A percentile compares a stretch with the other conserved stretches of the same genome.
phyloP scores from a whole-genome alignment of 768 basidiomycete genomes.

The Boletus rubropictus region DNA sequence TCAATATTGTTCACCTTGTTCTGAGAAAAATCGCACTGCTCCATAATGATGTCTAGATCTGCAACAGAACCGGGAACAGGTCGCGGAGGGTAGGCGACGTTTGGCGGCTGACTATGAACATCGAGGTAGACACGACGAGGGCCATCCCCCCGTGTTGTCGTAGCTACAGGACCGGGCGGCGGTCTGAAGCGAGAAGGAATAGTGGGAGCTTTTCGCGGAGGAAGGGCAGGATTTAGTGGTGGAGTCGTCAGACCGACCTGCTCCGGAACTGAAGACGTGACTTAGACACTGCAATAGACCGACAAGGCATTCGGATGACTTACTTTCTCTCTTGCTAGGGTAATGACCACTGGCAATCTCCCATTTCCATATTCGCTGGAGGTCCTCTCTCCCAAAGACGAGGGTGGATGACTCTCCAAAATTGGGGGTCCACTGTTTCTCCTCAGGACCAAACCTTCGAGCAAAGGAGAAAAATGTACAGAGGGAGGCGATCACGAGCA shows the following conservation, averaged over 20 bases:
- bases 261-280: constrained; percentile 53
- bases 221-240: constrained; percentile 71
- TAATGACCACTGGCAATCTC: constrained; percentile 92
- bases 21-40: constrained; percentile 85
- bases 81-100: constrained; percentile 80
- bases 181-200: constrained; percentile 46
- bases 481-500: constrained; percentile 42
- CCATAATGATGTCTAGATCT: constrained; percentile 86
- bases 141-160: constrained; percentile 66
- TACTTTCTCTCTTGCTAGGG: constrained; percentile 75
- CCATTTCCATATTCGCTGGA: constrained; percentile 93
- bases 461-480: constrained; percentile 56
- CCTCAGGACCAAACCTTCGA: constrained; percentile 54
- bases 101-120: constrained; percentile 52
- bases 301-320: constrained; percentile 27
- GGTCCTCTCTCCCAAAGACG: constrained; percentile 68
- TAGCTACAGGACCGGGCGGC: constrained; percentile 42
- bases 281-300: background rate
- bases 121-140: constrained; percentile 75
- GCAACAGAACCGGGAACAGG: constrained; percentile 80
- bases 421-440: constrained; percentile 58
- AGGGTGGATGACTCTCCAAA: constrained; percentile 64
- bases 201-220: constrained; percentile 43
- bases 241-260: constrained; percentile 50
- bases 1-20: constrained; percentile 48